A percentile compares a stretch with the other conserved stretches of the same genome.
phyloP scores from a whole-genome alignment of 495 filamentous ascomycete genomes.

The Zalerion maritima region DNA sequence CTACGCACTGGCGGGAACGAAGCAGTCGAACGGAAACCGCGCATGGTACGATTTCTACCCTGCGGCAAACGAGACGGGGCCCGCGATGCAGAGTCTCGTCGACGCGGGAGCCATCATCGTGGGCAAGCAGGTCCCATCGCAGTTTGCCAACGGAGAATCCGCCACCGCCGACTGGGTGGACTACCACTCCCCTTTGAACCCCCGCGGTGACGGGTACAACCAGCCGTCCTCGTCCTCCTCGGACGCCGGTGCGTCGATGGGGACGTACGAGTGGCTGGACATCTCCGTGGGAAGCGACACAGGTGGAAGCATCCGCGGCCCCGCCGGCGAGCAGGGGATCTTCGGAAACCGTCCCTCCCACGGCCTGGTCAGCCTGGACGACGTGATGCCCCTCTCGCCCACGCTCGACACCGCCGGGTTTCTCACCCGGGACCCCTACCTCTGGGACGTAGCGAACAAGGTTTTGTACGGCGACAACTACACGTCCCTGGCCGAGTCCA shows the following conservation, averaged over 20 bases:
- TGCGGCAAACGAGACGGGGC: conserved; percentile 26
- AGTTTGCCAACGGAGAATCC: conserved; percentile 44
- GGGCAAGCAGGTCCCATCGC: conserved; percentile 43
- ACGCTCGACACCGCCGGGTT: conserved; percentile 35
- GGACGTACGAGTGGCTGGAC: conserved; percentile 43
- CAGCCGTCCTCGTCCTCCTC: conserved; percentile 30
- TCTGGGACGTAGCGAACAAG: conserved; percentile 32
- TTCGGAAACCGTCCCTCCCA: conserved; percentile 24
- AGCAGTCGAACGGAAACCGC: conserved; percentile 38
- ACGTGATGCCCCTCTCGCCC: conserved; percentile 30
- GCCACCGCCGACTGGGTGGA: conserved; percentile 39
- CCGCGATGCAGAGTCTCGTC: conserved; percentile 39
- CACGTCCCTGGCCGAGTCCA: conserved; percentile 16
- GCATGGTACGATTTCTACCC: conserved; percentile 41
- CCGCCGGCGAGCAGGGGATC: conserved; percentile 18
- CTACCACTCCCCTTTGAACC: conserved; percentile 39
- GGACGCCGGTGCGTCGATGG: conserved; percentile 32
- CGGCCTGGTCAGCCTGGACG: conserved; percentile 19
- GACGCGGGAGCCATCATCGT: conserved; percentile 44
- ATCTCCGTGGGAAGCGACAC: conserved; percentile 32
- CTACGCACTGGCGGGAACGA: conserved; percentile 39
- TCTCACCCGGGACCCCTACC: conserved; percentile 27
- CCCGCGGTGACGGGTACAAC: conserved; percentile 43
- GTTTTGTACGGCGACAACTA: conserved; percentile 31
- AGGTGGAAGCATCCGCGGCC: conserved; percentile 24